Evolutionary conservation across 2,329 filamentous ascomycete species (phyloP), one percentile per base, ranked within the genome.

Genomic region (Sarocladium strictum): DNA sequence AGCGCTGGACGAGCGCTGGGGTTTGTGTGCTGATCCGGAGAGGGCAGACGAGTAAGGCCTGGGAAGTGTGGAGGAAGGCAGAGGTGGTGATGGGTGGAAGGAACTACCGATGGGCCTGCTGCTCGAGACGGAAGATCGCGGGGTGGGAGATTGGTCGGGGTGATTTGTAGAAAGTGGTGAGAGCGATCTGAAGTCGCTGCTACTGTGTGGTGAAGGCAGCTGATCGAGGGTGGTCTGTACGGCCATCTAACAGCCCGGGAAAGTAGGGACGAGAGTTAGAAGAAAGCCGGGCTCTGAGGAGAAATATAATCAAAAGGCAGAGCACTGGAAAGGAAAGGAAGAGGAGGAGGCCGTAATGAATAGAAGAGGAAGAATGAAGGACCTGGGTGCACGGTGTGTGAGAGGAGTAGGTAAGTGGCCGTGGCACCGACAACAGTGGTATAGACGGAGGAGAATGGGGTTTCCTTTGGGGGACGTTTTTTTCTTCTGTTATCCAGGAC

Each of bases 1-100:
- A 59, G 71, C 70, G 38, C 59, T 65, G 10, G 65, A 64, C 59
- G 79, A 69, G 61, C 75, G 76, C 60, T 75, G 75, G 64, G 64
- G 58, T 60, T 64, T 57, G 64, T 65, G 32, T 70, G 72, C 19
- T 23, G 38, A 23, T 14, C 38, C 38, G 17, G 19, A 63, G 60
- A 14, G 62, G 66, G 61, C 63, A 67, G 55, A 58, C 23, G 53
- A 54, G 35, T 55, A 33, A 21, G 10, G 47, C 56, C 53, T 40
- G 9, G 27, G 27, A 55, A 54, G 56, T 26, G 61, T 53, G 41
- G 60, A 58, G 49, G 60, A 56, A 50, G 61, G 58, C 19, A 53
- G 23, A 38, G 50, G 50, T 21, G 50, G 50, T 5, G 50, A 53
- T 12, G 50, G 32, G 33, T 17, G 26, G 32, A 3, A 3, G 19